phyloP scores from a whole-genome alignment of 257 asterid species.

The Lantana camara region DNA sequence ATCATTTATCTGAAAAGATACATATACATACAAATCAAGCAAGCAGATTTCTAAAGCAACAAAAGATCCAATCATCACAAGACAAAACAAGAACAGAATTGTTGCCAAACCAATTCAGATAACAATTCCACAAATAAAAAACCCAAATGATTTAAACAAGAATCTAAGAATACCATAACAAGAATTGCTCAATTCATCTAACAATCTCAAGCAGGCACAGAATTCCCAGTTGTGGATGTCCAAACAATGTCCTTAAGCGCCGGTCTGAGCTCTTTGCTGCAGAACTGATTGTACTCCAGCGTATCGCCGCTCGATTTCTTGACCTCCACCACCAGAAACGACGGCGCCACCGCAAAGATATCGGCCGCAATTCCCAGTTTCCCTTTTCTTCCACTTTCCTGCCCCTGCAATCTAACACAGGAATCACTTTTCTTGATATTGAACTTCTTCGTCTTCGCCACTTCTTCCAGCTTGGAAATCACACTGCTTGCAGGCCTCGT shows the following conservation, averaged over 20 bases:
- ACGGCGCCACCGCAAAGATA: constrained; percentile 54
- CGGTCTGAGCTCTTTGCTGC: constrained; percentile 69
- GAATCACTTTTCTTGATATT: constrained; percentile 65
- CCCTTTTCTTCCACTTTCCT: constrained; percentile 70
- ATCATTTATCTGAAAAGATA: neutral
- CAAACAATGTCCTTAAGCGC: constrained; percentile 69
- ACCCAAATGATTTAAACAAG: neutral
- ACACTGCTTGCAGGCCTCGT: constrained; percentile 62
- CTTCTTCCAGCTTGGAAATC: constrained; percentile 70
- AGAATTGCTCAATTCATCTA: neutral
- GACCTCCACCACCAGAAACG: constrained; percentile 74
- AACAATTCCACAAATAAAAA: neutral
- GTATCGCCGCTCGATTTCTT: constrained; percentile 74
- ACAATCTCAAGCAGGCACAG: constrained; percentile 39
- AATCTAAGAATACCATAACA: neutral
- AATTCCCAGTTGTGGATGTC: constrained; percentile 47
- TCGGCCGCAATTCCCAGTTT: constrained; percentile 69
- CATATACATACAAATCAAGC: neutral
- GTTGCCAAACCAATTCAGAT: constrained; percentile 11
- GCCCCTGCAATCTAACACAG: constrained; percentile 60
- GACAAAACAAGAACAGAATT: neutral
- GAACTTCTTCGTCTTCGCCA: constrained; percentile 61
- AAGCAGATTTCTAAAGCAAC: neutral
- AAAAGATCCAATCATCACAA: neutral
- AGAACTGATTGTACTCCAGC: constrained; percentile 65